phyloP scores from a whole-genome alignment of 441 rosid species.

The Brassica hybrid region DNA sequence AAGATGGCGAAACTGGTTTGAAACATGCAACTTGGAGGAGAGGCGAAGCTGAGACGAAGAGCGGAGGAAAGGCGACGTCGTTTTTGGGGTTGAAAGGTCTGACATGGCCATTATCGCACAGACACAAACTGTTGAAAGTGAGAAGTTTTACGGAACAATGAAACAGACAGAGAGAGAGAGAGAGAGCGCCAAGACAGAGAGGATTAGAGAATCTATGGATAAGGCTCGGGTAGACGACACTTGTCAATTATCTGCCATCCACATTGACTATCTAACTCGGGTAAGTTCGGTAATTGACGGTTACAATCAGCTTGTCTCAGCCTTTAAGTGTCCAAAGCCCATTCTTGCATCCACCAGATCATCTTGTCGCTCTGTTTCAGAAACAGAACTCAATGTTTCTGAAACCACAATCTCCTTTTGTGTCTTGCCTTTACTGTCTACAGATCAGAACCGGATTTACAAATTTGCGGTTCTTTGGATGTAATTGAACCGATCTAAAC shows the following conservation, averaged over 20 bases:
- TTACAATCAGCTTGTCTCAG: no score
- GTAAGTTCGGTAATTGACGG: neutral
- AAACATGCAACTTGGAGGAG: constrained; percentile 54
- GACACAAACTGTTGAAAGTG: constrained; percentile 10
- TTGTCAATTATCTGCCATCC: constrained; percentile 49
- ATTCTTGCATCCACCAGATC: no score
- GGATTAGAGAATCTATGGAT: constrained; percentile 25
- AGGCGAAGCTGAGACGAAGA: constrained; percentile 62
- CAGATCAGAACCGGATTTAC: neutral
- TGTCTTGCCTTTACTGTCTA: no score
- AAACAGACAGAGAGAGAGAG: neutral
- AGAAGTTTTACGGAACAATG: constrained; percentile 3
- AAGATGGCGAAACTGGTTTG: constrained; percentile 50
- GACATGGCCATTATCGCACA: constrained; percentile 69
- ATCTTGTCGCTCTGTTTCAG: no score
- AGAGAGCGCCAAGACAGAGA: constrained; percentile 21
- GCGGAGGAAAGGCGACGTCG: constrained; percentile 46
- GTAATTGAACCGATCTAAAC: neutral
- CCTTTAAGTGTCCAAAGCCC: no score
- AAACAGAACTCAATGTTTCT: no score
- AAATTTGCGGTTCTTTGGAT: neutral
- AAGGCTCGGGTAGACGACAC: constrained; percentile 63
- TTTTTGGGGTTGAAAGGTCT: constrained; percentile 58
- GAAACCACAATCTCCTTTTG: no score
- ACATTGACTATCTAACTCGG: constrained; percentile 24